A percentile compares a stretch with the other conserved stretches of the same genome.
Evolutionary conservation across 2,329 filamentous ascomycete species (phyloP).

Genomic region (Seiridium unicorne): DNA sequence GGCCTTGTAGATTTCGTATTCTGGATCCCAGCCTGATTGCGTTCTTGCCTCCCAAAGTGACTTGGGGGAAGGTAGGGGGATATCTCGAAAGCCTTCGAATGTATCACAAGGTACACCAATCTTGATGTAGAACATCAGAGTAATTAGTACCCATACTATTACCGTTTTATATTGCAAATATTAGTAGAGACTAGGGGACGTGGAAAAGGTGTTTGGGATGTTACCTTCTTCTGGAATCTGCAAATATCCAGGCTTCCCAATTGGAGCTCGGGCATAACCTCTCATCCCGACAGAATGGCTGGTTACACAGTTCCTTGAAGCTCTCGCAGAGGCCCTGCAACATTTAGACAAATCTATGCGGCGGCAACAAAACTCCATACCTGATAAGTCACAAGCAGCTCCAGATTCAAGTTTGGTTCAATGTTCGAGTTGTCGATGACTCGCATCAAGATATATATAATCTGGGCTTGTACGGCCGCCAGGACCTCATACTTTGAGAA

Average conservation of each 20-base stretch:
- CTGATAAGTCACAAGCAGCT: neutral
- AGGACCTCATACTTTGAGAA: neutral
- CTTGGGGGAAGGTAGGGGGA: neutral
- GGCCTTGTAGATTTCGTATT: neutral
- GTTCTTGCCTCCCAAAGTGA: neutral
- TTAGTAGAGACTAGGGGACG: neutral
- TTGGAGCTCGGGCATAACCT: neutral
- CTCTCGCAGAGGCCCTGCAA: neutral
- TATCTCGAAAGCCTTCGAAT: neutral
- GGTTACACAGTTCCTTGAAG: neutral
- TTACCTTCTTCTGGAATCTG: constrained; percentile 1
- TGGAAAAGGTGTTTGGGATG: too few species aligned
- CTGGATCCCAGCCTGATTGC: neutral
- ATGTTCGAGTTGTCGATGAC: neutral
- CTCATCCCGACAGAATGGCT: neutral
- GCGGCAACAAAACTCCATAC: neutral
- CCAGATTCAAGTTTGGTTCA: neutral
- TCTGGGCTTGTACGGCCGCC: neutral
- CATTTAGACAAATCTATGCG: neutral
- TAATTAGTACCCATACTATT: neutral
- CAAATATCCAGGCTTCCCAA: neutral
- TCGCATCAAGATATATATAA: constrained; percentile 1
- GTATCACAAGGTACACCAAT: neutral
- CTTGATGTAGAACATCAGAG: neutral
- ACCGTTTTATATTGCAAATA: neutral